Evolutionary conservation across 306 rosid genomes (phyloP).

Genomic region (Calophaca sinica): DNA sequence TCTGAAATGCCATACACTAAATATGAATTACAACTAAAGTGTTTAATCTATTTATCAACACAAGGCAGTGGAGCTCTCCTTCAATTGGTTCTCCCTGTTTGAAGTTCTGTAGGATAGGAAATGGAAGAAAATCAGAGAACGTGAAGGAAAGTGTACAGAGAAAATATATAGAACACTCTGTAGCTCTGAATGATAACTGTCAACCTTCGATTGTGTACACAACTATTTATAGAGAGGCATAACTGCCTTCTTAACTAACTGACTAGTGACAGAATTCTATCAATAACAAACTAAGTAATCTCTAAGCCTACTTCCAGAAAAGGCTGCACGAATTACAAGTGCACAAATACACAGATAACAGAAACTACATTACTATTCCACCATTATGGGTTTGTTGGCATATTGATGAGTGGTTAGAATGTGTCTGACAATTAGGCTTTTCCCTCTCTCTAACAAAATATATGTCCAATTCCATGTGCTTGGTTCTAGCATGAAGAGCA

Average conservation of each 20-base stretch:
- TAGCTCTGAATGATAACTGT: too few relatives aligned
- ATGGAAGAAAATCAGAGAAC: background rate
- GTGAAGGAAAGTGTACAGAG: background rate
- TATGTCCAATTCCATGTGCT: background rate
- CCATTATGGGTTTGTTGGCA: background rate
- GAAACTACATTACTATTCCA: background rate
- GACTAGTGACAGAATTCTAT: background rate
- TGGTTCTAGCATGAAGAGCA: background rate
- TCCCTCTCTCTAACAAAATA: background rate
- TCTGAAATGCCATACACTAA: background rate
- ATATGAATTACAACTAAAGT: background rate
- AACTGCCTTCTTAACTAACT: background rate
- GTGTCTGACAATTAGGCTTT: slow-evolving; percentile 1
- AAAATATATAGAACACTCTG: background rate
- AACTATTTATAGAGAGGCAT: background rate
- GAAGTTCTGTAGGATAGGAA: background rate
- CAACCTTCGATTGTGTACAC: too few relatives aligned
- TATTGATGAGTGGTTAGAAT: background rate
- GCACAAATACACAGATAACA: background rate
- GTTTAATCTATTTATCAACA: slow-evolving; percentile 3
- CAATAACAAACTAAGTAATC: background rate
- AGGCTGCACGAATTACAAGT: slow-evolving; percentile 5
- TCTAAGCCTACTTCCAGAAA: background rate
- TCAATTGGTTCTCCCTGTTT: background rate
- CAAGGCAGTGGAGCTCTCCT: background rate